Evolutionary conservation across 2,329 filamentous ascomycete species (phyloP).

Genomic region (Stromatinia cepivora): DNA sequence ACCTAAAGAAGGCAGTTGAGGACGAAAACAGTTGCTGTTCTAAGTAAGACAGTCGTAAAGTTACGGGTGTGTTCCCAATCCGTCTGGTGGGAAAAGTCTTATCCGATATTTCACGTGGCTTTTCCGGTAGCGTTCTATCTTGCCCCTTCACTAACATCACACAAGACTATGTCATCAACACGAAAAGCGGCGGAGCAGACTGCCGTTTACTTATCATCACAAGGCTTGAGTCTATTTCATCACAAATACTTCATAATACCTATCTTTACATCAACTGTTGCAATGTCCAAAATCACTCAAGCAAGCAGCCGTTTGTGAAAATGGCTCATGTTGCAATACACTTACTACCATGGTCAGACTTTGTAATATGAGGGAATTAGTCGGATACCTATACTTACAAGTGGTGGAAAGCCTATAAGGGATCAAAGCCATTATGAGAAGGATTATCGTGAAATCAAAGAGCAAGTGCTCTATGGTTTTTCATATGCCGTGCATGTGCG

Average conservation of each 20-base stretch:
- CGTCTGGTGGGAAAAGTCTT: conserved; percentile 16
- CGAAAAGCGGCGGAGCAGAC: conserved; percentile 11
- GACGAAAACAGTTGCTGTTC: conserved; percentile 20
- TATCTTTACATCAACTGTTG: background rate
- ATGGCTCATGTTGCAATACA: conserved; percentile 20
- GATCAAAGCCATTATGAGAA: background rate
- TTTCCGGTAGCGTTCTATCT: background rate
- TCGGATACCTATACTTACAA: background rate
- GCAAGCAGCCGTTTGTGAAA: conserved; percentile 5
- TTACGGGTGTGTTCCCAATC: background rate
- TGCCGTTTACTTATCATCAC: conserved; percentile 1
- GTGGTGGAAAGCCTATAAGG: background rate
- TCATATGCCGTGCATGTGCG: conserved; percentile 13
- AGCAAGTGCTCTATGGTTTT: conserved; percentile 18
- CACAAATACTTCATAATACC: background rate
- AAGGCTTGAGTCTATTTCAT: background rate
- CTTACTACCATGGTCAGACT: background rate
- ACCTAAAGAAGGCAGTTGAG: background rate
- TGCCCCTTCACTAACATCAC: conserved; percentile 3
- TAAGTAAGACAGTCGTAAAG: conserved; percentile 5
- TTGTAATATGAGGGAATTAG: conserved; percentile 17
- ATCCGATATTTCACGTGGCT: conserved; percentile 15
- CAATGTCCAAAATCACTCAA: conserved; percentile 1
- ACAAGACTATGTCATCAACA: conserved; percentile 1
- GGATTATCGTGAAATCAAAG: conserved; percentile 17